Evolutionary conservation across 2,329 filamentous ascomycete genomes (phyloP).

Genomic region (Erysiphe neolycopersici): DNA sequence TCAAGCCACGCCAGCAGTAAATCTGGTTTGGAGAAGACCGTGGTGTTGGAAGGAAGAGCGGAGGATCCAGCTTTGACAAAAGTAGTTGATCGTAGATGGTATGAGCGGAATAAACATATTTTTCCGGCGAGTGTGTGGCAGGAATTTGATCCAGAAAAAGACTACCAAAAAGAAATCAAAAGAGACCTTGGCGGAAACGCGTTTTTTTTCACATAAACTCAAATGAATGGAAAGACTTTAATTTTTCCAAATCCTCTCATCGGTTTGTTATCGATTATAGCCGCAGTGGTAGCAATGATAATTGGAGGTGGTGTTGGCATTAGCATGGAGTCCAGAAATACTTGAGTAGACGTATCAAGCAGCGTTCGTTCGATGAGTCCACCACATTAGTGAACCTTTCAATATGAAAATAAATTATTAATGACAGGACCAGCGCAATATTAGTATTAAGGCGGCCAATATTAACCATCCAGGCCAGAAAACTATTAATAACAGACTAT

Average conservation of each 20-base stretch:
- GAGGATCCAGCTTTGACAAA: conserved; percentile 69
- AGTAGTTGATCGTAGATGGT: conserved; percentile 90
- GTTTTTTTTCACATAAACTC: conserved; percentile 47
- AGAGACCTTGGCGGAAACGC: conserved; percentile 75
- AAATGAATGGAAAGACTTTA: not conserved
- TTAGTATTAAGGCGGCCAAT: conserved; percentile 4
- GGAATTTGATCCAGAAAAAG: conserved; percentile 72
- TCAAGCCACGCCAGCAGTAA: conserved; percentile 14
- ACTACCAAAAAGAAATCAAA: conserved; percentile 51
- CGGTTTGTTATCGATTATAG: too few species aligned
- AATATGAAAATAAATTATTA: conserved; percentile 2
- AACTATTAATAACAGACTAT: conserved; percentile 8
- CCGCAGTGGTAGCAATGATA: not conserved
- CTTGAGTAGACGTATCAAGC: not conserved
- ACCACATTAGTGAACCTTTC: not conserved
- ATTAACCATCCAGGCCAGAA: conserved; percentile 14
- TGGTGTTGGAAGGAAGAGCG: conserved; percentile 40
- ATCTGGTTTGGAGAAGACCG: conserved; percentile 13
- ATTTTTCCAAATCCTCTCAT: too few species aligned
- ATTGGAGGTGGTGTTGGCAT: not conserved
- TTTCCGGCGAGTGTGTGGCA: conserved; percentile 92
- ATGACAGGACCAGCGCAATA: conserved; percentile 3
- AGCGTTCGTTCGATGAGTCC: not conserved
- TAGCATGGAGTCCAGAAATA: not conserved
- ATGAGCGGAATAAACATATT: conserved; percentile 93